phyloP scores from a whole-genome alignment of 805 yeast genomes.

The Nakazawaea ambrosiae region DNA sequence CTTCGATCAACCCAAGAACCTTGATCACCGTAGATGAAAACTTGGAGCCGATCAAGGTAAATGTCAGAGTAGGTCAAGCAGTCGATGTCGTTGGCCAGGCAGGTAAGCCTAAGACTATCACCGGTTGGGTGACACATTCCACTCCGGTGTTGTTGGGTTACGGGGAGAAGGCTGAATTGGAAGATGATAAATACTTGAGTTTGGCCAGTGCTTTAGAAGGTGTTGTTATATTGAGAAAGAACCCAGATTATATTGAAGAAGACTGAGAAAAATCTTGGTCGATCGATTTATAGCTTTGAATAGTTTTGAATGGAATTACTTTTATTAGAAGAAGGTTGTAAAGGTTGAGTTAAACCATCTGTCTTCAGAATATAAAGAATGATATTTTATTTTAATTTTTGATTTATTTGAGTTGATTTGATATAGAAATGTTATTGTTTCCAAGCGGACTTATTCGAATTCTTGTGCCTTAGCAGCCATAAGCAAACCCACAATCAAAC shows the following conservation, averaged over 20 bases:
- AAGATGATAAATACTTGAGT: constrained; percentile 86
- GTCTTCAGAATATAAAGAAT: too few relatives aligned
- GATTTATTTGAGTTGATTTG: too few relatives aligned
- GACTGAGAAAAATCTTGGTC: constrained; percentile 27
- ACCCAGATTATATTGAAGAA: constrained; percentile 73
- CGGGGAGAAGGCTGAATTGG: constrained; percentile 96
- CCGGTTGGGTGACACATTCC: constrained; percentile 99
- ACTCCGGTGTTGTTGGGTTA: constrained; percentile 91
- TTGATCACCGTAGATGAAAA: constrained; percentile 88
- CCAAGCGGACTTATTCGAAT: constrained; percentile 65
- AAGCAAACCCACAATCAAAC: constrained; percentile 91
- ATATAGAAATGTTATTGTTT: too few relatives aligned
- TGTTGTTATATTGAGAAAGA: constrained; percentile 84
- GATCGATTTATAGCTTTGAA: too few relatives aligned
- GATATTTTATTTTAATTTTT: too few relatives aligned
- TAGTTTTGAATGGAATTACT: too few relatives aligned
- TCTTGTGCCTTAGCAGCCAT: constrained; percentile 96
- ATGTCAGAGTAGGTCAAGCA: constrained; percentile 97
- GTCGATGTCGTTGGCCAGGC: constrained; percentile 99
- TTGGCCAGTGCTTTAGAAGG: constrained; percentile 84
- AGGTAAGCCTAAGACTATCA: constrained; percentile 96
- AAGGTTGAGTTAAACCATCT: too few relatives aligned
- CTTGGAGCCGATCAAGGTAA: constrained; percentile 86
- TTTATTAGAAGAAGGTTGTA: too few relatives aligned
- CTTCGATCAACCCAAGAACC: constrained; percentile 90